Evolutionary conservation across 805 yeast species (phyloP).

Genomic region (Metschnikowia henanensis): DNA sequence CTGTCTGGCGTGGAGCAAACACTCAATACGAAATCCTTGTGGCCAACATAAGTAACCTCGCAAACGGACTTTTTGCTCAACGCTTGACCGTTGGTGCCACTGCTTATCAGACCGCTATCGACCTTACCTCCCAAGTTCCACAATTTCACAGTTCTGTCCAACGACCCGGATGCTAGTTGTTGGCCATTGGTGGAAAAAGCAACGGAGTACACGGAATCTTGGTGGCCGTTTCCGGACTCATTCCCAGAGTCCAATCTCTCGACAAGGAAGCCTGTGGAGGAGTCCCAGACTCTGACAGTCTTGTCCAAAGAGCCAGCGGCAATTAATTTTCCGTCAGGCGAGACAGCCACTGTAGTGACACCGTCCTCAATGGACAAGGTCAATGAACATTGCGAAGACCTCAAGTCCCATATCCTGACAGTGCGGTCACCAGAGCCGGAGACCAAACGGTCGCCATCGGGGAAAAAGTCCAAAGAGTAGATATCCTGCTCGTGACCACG

Average conservation of each 20-base stretch:
- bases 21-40: constrained; percentile 91
- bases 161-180: constrained; percentile 91
- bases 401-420: constrained; percentile 94
- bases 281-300: constrained; percentile 96
- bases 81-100: constrained; percentile 19
- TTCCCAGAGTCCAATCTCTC: constrained; percentile 90
- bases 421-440: constrained; percentile 97
- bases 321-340: constrained; percentile 90
- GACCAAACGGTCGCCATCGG: constrained; percentile 89
- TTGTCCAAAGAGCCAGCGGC: constrained; percentile 97
- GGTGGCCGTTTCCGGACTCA: constrained; percentile 89
- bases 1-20: constrained; percentile 94
- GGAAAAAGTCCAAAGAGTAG: constrained; percentile 92
- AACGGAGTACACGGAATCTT: constrained; percentile 93
- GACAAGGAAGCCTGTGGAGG: constrained; percentile 85
- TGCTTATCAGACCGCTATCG: constrained; percentile 24
- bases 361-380: constrained; percentile 95
- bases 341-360: constrained; percentile 95
- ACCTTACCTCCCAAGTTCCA: constrained; percentile 80
- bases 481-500: constrained; percentile 98
- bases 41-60: constrained; percentile 93
- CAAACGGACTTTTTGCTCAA: constrained; percentile 52
- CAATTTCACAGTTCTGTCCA: constrained; percentile 92
- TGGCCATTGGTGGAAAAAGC: constrained; percentile 90
- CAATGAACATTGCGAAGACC: constrained; percentile 83